A percentile compares a stretch with the other conserved stretches of the same genome.
Conservation (phyloP, 768 basidiomycete genomes). For the Epithele typhae region DNA sequence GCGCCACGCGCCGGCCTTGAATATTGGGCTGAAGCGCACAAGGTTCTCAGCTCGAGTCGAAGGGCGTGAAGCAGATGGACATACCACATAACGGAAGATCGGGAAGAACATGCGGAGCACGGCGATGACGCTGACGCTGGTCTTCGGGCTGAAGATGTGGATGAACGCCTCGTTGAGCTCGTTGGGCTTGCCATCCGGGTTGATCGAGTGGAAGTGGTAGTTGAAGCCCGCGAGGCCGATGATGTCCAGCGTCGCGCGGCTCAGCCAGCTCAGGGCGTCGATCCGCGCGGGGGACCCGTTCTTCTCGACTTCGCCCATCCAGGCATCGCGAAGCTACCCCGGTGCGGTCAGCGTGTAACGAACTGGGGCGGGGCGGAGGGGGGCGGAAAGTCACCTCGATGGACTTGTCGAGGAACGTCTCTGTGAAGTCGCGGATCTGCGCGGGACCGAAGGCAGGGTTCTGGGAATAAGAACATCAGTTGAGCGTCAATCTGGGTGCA, state of each 20-base stretch:
- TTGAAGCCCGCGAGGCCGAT: slow-evolving; percentile 39
- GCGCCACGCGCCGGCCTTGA: too few relatives aligned
- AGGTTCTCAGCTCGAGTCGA: too few relatives aligned
- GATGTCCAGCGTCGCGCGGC: slow-evolving; percentile 34
- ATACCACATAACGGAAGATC: slow-evolving; percentile 18
- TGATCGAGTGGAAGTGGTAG: slow-evolving; percentile 30
- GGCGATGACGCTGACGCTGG: background rate
- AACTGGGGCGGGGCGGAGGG: background rate
- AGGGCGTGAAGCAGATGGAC: background rate
- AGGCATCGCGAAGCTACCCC: slow-evolving; percentile 19
- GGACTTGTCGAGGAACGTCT: slow-evolving; percentile 54
- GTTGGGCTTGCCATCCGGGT: slow-evolving; percentile 20
- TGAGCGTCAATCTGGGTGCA: background rate
- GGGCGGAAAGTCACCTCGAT: slow-evolving; percentile 31
- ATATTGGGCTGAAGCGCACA: too few relatives aligned
- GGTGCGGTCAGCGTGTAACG: background rate
- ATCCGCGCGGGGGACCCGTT: slow-evolving; percentile 20
- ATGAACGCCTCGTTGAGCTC: slow-evolving; percentile 29
- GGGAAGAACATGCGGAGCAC: slow-evolving; percentile 16
- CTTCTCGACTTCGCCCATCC: slow-evolving; percentile 27
- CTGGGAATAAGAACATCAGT: slow-evolving; percentile 22
- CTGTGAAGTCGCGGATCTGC: slow-evolving; percentile 54
- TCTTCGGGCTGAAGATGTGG: slow-evolving; percentile 16
- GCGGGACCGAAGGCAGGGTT: slow-evolving; percentile 65
- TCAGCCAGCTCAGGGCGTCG: slow-evolving; percentile 31